A percentile compares a stretch with the other conserved stretches of the same genome.
These are phyloP conservation scores for Coemansia sp. DNA, from an alignment of 192 early-diverging fungal genomes.

Conservation along the genomic window DNA sequence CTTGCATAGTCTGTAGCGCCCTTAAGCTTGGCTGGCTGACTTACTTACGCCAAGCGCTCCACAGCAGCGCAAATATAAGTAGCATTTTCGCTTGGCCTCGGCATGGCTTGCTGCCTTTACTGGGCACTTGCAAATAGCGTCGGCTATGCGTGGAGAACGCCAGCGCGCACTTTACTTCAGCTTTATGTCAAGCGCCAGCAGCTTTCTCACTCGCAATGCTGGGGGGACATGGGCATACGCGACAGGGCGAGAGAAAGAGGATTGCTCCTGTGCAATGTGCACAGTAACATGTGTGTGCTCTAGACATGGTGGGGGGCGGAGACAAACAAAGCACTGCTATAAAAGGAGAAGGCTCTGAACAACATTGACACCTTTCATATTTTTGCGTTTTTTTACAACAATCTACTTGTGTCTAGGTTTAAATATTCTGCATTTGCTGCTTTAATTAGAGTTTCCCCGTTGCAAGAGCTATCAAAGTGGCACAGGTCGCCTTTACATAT, in stretches of 20 bases:
- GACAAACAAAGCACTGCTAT: neutral
- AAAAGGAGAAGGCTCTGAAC: neutral
- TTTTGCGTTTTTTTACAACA: neutral
- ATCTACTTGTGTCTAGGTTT: neutral
- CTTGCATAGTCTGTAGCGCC: neutral
- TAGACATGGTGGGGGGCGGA: neutral
- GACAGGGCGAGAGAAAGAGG: neutral
- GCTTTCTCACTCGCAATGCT: neutral
- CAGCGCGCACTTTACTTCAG: neutral
- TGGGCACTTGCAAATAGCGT: conserved; percentile 3
- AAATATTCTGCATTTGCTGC: neutral
- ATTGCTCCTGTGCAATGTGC: neutral
- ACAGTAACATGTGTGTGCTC: neutral
- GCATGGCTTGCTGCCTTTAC: conserved; percentile 6
- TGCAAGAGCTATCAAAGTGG: neutral
- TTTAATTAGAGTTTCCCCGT: neutral
- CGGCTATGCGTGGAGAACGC: conserved; percentile 11
- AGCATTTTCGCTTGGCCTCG: neutral
- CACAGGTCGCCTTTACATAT: neutral
- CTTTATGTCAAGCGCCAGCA: conserved; percentile 2
- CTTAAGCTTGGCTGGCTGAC: neutral
- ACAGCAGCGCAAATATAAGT: neutral
- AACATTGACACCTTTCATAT: neutral
- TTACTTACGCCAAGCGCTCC: neutral
- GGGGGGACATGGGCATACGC: neutral